Conservation (phyloP, 306 rosid genomes). For the Pyrus communis region DNA sequence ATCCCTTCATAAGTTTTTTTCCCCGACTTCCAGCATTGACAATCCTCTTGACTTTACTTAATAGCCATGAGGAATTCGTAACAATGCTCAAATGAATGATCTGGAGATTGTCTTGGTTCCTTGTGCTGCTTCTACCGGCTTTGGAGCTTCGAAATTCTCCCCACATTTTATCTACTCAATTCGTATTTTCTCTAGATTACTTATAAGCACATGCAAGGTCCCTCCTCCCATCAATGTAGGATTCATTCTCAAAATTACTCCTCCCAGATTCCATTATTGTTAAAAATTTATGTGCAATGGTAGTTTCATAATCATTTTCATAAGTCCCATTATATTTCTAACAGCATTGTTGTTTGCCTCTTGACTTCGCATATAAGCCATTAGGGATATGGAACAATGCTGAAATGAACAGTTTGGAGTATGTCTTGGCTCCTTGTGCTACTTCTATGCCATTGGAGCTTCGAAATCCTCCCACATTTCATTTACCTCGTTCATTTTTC, state of each 20-base stretch:
- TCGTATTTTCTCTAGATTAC: too few species aligned
- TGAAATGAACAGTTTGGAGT: background rate
- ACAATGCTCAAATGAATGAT: background rate
- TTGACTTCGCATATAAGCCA: background rate
- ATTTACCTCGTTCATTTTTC: background rate
- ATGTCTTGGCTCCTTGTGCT: constrained; percentile 8
- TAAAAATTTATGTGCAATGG: background rate
- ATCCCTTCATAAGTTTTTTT: background rate
- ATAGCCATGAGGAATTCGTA: background rate
- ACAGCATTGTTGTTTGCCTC: background rate
- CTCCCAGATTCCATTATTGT: background rate
- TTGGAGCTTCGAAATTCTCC: background rate
- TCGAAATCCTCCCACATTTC: constrained; percentile 1
- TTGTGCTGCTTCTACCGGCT: background rate
- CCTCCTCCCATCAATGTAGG: too few species aligned
- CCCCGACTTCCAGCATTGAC: background rate
- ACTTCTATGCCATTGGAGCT: background rate
- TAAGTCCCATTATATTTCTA: background rate
- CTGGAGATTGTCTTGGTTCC: background rate
- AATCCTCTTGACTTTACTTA: background rate
- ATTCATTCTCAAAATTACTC: too few species aligned
- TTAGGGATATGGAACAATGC: background rate
- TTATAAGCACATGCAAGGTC: too few species aligned
- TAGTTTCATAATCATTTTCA: background rate
- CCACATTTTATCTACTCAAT: background rate